Conservation (phyloP, 495 filamentous ascomycete genomes). For the Cercophora newfieldiana region DNA sequence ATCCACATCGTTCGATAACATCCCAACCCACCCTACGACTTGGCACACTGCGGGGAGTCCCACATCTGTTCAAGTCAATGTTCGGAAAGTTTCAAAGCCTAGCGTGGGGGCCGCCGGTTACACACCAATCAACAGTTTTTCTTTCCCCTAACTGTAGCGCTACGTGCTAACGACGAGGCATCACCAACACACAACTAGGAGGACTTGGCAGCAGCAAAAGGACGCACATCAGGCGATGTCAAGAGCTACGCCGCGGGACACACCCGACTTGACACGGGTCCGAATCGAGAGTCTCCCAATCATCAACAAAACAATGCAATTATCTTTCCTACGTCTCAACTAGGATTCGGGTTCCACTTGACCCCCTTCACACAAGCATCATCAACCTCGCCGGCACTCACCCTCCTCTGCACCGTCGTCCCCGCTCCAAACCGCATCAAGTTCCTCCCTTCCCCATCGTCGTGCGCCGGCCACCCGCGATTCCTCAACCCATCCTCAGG, state of each 20-base stretch:
- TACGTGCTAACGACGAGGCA: neutral
- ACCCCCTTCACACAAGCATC: slow-evolving; percentile 24
- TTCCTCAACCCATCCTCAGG: slow-evolving; percentile 36
- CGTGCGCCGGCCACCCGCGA: slow-evolving; percentile 24
- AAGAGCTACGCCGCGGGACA: no score
- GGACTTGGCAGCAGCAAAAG: no score
- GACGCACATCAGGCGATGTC: no score
- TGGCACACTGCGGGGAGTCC: neutral
- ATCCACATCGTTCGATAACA: neutral
- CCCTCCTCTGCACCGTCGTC: slow-evolving; percentile 12
- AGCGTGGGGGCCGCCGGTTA: neutral
- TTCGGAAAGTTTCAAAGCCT: neutral
- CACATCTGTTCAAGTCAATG: neutral
- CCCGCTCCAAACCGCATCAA: slow-evolving; percentile 24
- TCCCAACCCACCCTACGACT: neutral
- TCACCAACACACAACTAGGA: neutral
- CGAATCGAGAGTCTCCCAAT: no score
- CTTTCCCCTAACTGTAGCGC: neutral
- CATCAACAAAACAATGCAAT: no score
- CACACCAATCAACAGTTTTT: neutral
- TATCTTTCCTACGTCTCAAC: neutral
- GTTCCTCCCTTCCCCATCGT: slow-evolving; percentile 12
- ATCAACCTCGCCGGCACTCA: slow-evolving; percentile 23
- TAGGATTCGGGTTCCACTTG: slow-evolving; percentile 21
- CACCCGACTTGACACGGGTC: no score